phyloP scores from a whole-genome alignment of 176 grass and related monocot genomes.

The Guadua angustifolia region DNA sequence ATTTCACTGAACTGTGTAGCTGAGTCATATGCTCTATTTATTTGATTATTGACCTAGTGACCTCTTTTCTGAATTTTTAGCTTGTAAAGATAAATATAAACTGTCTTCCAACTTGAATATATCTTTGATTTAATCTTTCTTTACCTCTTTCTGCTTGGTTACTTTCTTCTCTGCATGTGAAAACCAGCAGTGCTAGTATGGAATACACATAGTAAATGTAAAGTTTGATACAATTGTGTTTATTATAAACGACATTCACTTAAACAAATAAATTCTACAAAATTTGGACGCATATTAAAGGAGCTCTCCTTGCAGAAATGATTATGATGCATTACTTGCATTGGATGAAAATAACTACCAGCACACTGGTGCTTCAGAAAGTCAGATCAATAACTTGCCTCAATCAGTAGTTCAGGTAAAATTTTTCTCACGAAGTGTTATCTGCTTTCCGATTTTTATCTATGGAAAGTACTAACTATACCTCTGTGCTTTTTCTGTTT shows the following conservation, averaged over 20 bases:
- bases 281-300: slow-evolving; percentile 5
- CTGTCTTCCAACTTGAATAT: slow-evolving; percentile 12
- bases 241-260: not conserved
- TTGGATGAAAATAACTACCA: slow-evolving; percentile 91
- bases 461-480: slow-evolving; percentile 23
- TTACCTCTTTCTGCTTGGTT: slow-evolving; percentile 17
- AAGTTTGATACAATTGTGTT: slow-evolving; percentile 21
- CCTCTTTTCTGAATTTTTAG: not conserved
- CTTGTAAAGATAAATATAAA: slow-evolving; percentile 15
- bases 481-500: slow-evolving; percentile 25
- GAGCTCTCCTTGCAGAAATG: slow-evolving; percentile 57
- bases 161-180: slow-evolving; percentile 6
- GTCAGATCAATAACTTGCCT: slow-evolving; percentile 83
- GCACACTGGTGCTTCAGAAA: slow-evolving; percentile 84
- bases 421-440: not conserved
- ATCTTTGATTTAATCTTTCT: slow-evolving; percentile 34
- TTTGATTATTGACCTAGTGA: slow-evolving; percentile 6
- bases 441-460: not conserved
- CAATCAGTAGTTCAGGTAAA: slow-evolving; percentile 84
- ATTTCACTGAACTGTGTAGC: slow-evolving; percentile 1
- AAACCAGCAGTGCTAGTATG: not conserved
- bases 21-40: slow-evolving; percentile 29
- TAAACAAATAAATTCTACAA: not conserved
- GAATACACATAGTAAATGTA: slow-evolving; percentile 11
- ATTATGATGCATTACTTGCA: slow-evolving; percentile 80